These are phyloP conservation scores for Lachnellula hyalina DNA, from an alignment of 2,329 filamentous ascomycete species.

Conservation along the genomic window DNA sequence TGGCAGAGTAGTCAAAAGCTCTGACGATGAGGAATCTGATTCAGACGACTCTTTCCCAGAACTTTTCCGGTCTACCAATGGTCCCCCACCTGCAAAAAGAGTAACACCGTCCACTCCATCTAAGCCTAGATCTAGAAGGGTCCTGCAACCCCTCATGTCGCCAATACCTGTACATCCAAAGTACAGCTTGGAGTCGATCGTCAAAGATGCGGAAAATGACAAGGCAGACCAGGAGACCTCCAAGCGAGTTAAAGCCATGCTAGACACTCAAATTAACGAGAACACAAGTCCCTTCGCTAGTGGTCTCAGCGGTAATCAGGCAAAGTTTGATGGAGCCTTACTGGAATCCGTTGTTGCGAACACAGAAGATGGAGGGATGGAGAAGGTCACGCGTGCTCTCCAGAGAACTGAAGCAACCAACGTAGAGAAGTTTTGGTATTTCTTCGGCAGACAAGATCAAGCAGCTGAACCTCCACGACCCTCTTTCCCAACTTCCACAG, in stretches of 20 bases:
- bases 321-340: conserved; percentile 31
- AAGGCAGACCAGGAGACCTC: conserved; percentile 53
- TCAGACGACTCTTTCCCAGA: conserved; percentile 51
- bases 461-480: conserved; percentile 11
- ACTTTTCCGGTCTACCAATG: conserved; percentile 11
- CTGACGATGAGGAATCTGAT: conserved; percentile 60
- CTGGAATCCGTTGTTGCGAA: conserved; percentile 39
- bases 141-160: conserved; percentile 31
- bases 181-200: conserved; percentile 58
- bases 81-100: conserved; percentile 11
- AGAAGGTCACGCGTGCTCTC: conserved; percentile 51
- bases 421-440: conserved; percentile 48
- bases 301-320: conserved; percentile 1
- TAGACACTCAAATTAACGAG: conserved; percentile 20
- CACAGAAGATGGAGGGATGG: conserved; percentile 35
- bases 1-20: conserved; percentile 53
- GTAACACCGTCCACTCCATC: conserved; percentile 8
- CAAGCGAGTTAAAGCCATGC: conserved; percentile 32
- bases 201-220: conserved; percentile 54
- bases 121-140: conserved; percentile 11
- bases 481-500: conserved; percentile 21
- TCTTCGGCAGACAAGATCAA: conserved; percentile 40
- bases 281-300: conserved; percentile 14
- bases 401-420: conserved; percentile 55
- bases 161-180: conserved; percentile 48